Conservation (phyloP, 306 rosid species). For the Gynostemma pentaphyllum region DNA sequence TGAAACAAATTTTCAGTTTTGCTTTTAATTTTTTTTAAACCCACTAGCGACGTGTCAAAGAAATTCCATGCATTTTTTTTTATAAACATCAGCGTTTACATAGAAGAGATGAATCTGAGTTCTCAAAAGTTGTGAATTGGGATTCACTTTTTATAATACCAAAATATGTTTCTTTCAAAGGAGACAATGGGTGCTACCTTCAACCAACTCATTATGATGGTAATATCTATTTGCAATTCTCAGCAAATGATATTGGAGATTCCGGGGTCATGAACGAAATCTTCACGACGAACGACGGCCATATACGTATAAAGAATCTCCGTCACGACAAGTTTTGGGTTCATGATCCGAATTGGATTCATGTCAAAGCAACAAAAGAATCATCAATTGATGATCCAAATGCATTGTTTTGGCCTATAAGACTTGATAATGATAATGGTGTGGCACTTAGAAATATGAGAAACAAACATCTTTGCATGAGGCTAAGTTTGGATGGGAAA, state of each 20-base stretch:
- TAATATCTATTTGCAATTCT: neutral
- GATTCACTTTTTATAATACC: neutral
- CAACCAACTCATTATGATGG: neutral
- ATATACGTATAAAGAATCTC: neutral
- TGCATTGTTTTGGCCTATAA: neutral
- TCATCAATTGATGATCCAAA: neutral
- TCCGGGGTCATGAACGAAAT: neutral
- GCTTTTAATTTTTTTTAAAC: too few species aligned
- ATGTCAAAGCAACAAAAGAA: neutral
- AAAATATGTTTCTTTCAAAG: conserved; percentile 5
- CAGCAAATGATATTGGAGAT: neutral
- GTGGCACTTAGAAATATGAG: neutral
- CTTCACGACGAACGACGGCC: neutral
- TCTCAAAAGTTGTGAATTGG: neutral
- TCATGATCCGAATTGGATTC: neutral
- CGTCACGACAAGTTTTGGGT: neutral
- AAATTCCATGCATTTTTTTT: too few species aligned
- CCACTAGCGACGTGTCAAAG: too few species aligned
- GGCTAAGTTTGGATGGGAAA: neutral
- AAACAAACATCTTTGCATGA: neutral
- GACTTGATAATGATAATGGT: neutral
- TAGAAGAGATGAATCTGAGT: neutral
- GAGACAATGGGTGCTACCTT: neutral
- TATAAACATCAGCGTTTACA: too few species aligned
- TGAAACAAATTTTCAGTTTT: too few species aligned